These are phyloP conservation scores for Leishmania martiniquensis DNA, from an alignment of 208 protist genomes.

Conservation along the genomic window DNA sequence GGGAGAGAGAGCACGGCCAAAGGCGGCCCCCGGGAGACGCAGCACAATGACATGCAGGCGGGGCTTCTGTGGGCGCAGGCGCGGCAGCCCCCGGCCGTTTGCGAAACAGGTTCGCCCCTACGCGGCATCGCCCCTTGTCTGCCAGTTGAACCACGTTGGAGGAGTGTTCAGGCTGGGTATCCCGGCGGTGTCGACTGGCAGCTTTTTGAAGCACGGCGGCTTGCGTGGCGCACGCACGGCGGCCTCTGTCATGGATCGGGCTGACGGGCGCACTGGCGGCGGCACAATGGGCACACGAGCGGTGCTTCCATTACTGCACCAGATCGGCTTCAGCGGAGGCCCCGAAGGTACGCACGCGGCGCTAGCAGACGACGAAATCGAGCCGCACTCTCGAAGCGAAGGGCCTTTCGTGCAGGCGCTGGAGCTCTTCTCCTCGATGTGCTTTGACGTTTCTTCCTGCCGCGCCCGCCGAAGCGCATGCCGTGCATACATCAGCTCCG, in stretches of 20 bases:
- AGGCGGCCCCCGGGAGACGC: not conserved
- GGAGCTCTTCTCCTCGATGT: not conserved
- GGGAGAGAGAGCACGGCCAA: not conserved
- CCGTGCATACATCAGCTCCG: constrained; percentile 55
- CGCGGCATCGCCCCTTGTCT: not conserved
- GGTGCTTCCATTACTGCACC: constrained; percentile 1
- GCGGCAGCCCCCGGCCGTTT: not conserved
- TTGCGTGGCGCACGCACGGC: constrained; percentile 8
- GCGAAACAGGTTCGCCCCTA: not conserved
- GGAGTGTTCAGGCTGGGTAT: not conserved
- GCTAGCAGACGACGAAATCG: not conserved
- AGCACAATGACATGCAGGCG: not conserved
- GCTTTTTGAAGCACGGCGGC: not conserved
- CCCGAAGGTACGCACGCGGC: not conserved
- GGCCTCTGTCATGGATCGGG: constrained; percentile 28
- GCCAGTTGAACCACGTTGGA: not conserved
- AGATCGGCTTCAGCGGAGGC: constrained; percentile 31
- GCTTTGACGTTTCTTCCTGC: not conserved
- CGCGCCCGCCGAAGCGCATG: constrained; percentile 2
- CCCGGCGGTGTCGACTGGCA: not conserved
- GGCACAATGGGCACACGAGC: constrained; percentile 17
- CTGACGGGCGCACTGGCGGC: constrained; percentile 29
- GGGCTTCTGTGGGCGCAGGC: not conserved
- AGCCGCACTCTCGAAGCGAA: not conserved
- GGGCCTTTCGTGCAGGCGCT: not conserved